Base-by-base conservation (phyloP, 345 rosid species). In the Eucalyptus cloeziana region DNA sequence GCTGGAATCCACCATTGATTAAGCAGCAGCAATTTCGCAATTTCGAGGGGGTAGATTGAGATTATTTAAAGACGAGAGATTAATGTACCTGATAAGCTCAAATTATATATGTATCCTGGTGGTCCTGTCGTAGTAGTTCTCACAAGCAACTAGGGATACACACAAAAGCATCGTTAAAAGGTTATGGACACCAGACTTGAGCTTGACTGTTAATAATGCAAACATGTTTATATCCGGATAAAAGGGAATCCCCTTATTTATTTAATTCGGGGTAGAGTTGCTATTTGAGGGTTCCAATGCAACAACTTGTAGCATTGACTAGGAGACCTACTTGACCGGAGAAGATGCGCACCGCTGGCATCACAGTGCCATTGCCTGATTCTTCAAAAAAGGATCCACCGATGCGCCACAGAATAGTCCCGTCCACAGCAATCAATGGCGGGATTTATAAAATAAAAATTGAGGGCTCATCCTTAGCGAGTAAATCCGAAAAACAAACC, bases 211-310 rank as follows among this genome's bases (percentile, higher is more conserved):
- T 54, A 2, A 54, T 22, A 54, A 54, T 54, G 60, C 1, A 22
- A 4, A 54, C 4, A 8, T 54, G 27, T 4, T 54, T 54, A 54
- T 8, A 22, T 54, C 5, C 10, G 1, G 27, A 54, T 22, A 54
- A 9, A 4, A 54, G 60, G 27, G 0, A 24, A 56, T 56, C 62
- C 64, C 62, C 30, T n/a, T n/a, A 24, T 56, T 56, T 0, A 56
- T 56, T 2, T 24, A 24, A 56, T 54, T 22, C 5, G 1, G 60
- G 5, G 1, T 24, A 10, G 30, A 0, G 13, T 0, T 56, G 30
- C 62, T 24, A 25, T 24, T 4, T 10, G 0, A 4, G 30, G 30
- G 62, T 56, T 56, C 62, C 62, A 56, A 56, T 56, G 62, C 30
- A 56, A 56, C 62, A 22, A 56, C 62, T 2, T 3, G 62, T 56